Base-by-base conservation (phyloP, 1,284 basidiomycete genomes). In the Caloboletus firmus region DNA sequence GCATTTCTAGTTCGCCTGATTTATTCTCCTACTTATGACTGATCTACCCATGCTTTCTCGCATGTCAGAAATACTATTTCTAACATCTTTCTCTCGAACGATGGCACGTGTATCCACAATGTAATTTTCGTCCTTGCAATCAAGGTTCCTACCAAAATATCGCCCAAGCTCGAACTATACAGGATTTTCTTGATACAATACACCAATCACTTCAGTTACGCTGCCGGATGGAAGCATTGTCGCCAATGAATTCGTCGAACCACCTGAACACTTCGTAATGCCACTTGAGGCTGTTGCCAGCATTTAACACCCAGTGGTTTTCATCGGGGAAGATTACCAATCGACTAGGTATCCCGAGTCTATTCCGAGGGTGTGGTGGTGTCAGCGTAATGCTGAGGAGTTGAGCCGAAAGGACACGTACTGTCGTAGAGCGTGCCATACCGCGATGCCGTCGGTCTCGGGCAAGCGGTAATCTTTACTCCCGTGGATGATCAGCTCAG, bases 291-390 rank as follows among this genome's bases (percentile, higher is more conserved):
- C 86, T 89, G 63, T 91, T 91, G 49, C 84, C 85, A 58, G 86
- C 85, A 53, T 89, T 81, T 55, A 89, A 61, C 11, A 91, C 90
- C 91, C 91, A 95, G 70, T 96, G 94, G 65, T 96, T 96, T 76
- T 97, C 95, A 63, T 93, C 87, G 0, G 91, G 91, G 81, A 97
- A 97, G 61, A 95, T 85, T 11, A 97, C 81, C 46, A 97, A 79
- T 47, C 95, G 83, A 58, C 84, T 89, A 6, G 90, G 89, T 30
- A 97, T 74, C 13, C 83, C 84, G 48, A 79, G 81, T 61, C 92
- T 92, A 45, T 58, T 47, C 18, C 45, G 13, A 32, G 22, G 9
- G n/a, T 22, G 32, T 2, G 30, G 41, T 24, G 18, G 18, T 30
- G n/a, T 52, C 45, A 51, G 39, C n/a, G 4, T 40, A n/a, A 47